Percentiles rank a stretch among this genome's conserved stretches.
Conservation (phyloP, 2,329 filamentous ascomycete species). For the Neofusicoccum laricinum region DNA sequence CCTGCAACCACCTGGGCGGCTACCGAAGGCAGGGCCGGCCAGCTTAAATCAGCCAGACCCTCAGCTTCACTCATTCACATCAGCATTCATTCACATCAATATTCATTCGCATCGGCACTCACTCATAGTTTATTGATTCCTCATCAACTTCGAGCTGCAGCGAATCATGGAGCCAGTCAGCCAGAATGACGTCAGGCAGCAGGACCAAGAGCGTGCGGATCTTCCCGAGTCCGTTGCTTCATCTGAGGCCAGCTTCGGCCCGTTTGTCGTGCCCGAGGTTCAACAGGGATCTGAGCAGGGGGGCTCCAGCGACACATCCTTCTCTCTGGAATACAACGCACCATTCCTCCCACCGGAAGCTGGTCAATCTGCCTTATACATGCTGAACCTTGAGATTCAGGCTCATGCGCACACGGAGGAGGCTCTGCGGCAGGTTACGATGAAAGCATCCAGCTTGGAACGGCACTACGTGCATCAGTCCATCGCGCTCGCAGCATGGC, state of each 20-base stretch:
- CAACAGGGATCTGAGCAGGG: background rate
- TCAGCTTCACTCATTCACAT: no score
- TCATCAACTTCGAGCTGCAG: background rate
- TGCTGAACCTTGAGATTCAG: background rate
- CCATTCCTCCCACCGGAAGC: background rate
- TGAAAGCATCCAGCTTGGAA: background rate
- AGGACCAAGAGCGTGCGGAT: background rate
- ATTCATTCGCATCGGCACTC: background rate
- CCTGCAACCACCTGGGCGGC: no score
- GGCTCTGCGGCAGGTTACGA: background rate
- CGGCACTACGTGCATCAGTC: background rate
- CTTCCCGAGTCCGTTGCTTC: background rate
- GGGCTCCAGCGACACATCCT: background rate
- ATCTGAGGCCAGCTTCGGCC: background rate
- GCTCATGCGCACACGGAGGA: background rate
- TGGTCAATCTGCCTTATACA: background rate
- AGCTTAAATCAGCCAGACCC: no score
- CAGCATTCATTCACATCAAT: background rate
- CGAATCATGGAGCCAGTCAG: background rate
- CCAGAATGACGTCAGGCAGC: background rate
- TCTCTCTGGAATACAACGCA: background rate
- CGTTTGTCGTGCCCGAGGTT: background rate
- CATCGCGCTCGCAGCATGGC: background rate
- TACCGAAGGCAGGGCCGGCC: no score
- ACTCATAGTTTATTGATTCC: background rate